Conservation (phyloP, 768 basidiomycete genomes). For the Tricholomella constricta region DNA sequence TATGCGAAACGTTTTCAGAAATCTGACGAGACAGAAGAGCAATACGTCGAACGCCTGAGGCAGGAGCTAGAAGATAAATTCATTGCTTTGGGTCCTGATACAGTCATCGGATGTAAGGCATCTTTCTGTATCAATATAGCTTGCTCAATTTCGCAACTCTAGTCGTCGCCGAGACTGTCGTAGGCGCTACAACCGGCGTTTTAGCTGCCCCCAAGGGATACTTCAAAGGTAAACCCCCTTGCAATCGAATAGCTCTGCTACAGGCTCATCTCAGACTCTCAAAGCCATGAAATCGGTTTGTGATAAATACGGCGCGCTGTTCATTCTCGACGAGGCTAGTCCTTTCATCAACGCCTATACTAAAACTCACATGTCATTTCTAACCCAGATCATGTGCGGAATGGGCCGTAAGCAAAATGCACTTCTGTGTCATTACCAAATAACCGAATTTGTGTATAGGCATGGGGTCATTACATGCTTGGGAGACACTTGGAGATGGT, state of each 20-base stretch:
- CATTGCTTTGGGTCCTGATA: conserved; percentile 76
- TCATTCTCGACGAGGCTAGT: conserved; percentile 81
- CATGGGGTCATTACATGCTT: conserved; percentile 85
- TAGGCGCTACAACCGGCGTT: conserved; percentile 82
- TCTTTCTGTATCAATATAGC: background rate
- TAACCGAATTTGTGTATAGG: conserved; percentile 42
- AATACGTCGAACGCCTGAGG: conserved; percentile 76
- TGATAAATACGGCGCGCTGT: conserved; percentile 72
- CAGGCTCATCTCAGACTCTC: background rate
- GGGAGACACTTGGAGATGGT: conserved; percentile 83
- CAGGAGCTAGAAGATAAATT: conserved; percentile 88
- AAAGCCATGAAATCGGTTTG: conserved; percentile 79
- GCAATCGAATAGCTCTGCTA: background rate
- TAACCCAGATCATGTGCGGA: conserved; percentile 72
- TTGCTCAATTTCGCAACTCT: background rate
- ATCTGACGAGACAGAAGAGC: conserved; percentile 68
- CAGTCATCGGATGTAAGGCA: conserved; percentile 75
- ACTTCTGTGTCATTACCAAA: background rate
- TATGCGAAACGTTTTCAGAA: conserved; percentile 80
- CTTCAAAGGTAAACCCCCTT: conserved; percentile 49
- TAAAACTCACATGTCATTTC: background rate
- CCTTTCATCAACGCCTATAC: background rate
- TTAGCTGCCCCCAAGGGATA: conserved; percentile 82
- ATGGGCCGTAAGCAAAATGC: conserved; percentile 71
- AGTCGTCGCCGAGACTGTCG: conserved; percentile 88